Conservation (phyloP, 805 yeast genomes). For the Lipomyces kockii region DNA sequence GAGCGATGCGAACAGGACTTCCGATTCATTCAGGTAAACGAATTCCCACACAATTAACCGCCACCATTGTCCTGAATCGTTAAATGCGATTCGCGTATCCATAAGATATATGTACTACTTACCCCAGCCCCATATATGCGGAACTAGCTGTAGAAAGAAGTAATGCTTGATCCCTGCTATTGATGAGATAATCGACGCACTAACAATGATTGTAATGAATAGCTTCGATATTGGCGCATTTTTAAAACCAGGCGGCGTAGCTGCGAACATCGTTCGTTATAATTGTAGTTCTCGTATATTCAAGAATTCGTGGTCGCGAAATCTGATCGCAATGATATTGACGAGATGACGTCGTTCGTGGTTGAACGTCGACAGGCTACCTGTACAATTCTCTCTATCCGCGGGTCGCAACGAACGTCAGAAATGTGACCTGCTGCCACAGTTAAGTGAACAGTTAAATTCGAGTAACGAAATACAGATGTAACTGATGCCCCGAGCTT, state of each 20-base stretch:
- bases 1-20: conserved; percentile 47
- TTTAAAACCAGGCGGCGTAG: conserved; percentile 48
- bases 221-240: conserved; percentile 47
- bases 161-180: conserved; percentile 48
- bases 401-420: not conserved
- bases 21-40: conserved; percentile 45
- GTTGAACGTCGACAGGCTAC: not conserved
- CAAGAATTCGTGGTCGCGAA: not conserved
- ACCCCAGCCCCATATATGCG: conserved; percentile 46
- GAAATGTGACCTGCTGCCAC: not conserved
- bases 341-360: not conserved
- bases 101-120: conserved; percentile 17
- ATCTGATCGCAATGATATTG: not conserved
- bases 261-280: conserved; percentile 42
- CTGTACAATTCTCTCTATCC: not conserved
- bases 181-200: conserved; percentile 46
- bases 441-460: not conserved
- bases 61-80: conserved; percentile 45
- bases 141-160: conserved; percentile 44
- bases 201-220: conserved; percentile 38
- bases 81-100: conserved; percentile 21
- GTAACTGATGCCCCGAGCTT: not conserved
- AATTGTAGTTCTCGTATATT: not conserved
- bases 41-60: conserved; percentile 44
- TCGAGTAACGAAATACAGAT: not conserved